Percentiles rank a stretch among this genome's conserved stretches.
These are phyloP conservation scores for Xerophyta viscosa DNA, from an alignment of 106 monocot species.

Conservation along the genomic window DNA sequence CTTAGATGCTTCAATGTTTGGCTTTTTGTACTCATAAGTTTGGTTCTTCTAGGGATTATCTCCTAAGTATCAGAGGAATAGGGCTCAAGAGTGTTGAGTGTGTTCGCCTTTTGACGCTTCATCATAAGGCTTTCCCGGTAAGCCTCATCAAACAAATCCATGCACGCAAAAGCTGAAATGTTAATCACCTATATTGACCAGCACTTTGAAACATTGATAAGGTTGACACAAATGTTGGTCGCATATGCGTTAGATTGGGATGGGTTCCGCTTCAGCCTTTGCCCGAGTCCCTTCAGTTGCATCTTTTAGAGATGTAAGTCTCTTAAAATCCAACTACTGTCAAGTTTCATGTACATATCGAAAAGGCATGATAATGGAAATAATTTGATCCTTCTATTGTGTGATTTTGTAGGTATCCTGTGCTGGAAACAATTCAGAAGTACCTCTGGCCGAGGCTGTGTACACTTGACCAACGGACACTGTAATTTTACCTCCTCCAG, in stretches of 20 bases:
- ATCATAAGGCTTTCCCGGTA: constrained; percentile 95
- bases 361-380: too few relatives aligned
- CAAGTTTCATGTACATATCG: too few relatives aligned
- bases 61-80: constrained; percentile 80
- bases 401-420: constrained; percentile 72
- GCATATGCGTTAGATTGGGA: constrained; percentile 94
- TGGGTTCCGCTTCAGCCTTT: constrained; percentile 98
- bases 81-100: constrained; percentile 98
- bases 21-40: too few relatives aligned
- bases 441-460: constrained; percentile 68
- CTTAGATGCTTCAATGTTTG: too few relatives aligned
- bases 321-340: too few relatives aligned
- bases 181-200: background rate
- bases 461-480: constrained; percentile 48
- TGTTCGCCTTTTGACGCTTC: constrained; percentile 90
- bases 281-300: constrained; percentile 92
- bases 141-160: too few relatives aligned
- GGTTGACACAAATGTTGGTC: constrained; percentile 98
- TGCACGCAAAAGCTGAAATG: too few relatives aligned
- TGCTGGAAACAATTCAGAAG: constrained; percentile 79
- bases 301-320: constrained; percentile 81
- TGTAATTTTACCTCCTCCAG: too few relatives aligned
- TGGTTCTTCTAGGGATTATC: constrained; percentile 81
- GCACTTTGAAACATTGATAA: constrained; percentile 7
- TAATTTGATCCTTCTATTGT: constrained; percentile 3